Base-by-base conservation (phyloP, 139 green algal species). In the Coccomyxa sp. region DNA sequence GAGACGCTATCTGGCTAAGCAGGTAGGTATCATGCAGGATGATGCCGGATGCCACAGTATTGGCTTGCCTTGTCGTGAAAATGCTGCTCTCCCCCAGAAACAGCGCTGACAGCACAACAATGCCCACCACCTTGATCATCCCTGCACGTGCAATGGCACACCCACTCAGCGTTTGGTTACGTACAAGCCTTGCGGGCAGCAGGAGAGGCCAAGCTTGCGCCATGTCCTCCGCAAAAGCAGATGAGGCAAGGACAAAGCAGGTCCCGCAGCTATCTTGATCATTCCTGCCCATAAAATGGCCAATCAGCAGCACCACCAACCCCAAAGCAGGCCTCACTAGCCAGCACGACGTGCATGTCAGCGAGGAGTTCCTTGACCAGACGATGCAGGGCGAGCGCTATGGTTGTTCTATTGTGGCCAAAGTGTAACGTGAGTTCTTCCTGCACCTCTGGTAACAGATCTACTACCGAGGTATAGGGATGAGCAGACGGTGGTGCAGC, bases 51-150 rank as follows among this genome's bases (percentile, higher is more conserved):
- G 64, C 64, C 8, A 31, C 40, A 7, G 33, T 34, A 40, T 27
- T 18, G 10, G 24, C 1, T 3, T 34, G 37, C 16, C 39, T 34
- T 8, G 64, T 8, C 9, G 39, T 77, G 72, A 77, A 77, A 39
- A 77, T 77, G 39, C n/a, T 27, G 24, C n/a, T 58, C 72, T 77
- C 79, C 37, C 84, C 88, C 37, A 92, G 82, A 69, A 90, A 41
- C 9, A 89, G 12, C 5, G 82, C 75, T 18, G 83, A 89, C 31
- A 87, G 76, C 55, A 88, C 58, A 33, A 91, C 73, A 68, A 91
- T 55, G 8, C 76, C 82, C 29, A 89, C 77, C 39, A 91, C 86
- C 78, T 89, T 91, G 75, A 89, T 74, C 75, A 87, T 82, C 31
- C 29, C 64, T 38, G n/a, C 85, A 90, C n/a, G n/a, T n/a, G 87